Base-by-base conservation (phyloP, 208 protist species). In the Kentomonas sorsogonicus region DNA sequence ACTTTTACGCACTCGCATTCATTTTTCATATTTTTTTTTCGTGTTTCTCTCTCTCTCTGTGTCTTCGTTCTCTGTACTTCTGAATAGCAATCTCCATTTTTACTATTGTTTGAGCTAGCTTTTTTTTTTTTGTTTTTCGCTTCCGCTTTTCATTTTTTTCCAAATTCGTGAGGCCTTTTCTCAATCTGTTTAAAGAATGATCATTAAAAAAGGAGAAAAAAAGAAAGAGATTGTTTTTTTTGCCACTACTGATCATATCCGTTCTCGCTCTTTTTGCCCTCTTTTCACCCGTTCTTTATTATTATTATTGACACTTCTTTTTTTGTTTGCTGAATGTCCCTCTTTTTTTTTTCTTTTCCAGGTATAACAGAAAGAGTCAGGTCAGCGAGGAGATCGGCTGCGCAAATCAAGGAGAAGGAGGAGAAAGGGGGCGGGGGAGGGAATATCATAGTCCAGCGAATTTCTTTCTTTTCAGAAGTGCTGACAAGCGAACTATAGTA, bases 81-180 rank as follows among this genome's bases (percentile, higher is more conserved):
- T n/a, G n/a, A n/a, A n/a, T n/a, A n/a, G n/a, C n/a, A 16, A 26
- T 46, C 9, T 33, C 29, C 15, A 48, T 39, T 48, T 20, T 44
- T 34, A 57, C 34, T 57, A 45, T 25, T 50, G 31, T 59, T 39
- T 1, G 27, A 26, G 27, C 13, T 46, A 5, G 5, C 41, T 25
- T 46, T 58, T 45, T 45, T 27, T 41, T 58, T 46, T 26, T 53
- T 43, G 66, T 66, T 1, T 26, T 62, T 58, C 57, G 36, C 20
- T 50, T 34, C 33, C n/a, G 9, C 20, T 25, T 51, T 45, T 18
- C 22, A 22, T n/a, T n/a, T n/a, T n/a, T n/a, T n/a, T n/a, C n/a
- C n/a, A n/a, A 51, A 23, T 30, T 9, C 36, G 11, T 11, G 5
- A 36, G 11, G 7, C 5, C 6, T 9, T 68, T 20, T 33, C 15